Evolutionary conservation across 345 rosid species (phyloP).

Genomic region (Hypericum perforatum): DNA sequence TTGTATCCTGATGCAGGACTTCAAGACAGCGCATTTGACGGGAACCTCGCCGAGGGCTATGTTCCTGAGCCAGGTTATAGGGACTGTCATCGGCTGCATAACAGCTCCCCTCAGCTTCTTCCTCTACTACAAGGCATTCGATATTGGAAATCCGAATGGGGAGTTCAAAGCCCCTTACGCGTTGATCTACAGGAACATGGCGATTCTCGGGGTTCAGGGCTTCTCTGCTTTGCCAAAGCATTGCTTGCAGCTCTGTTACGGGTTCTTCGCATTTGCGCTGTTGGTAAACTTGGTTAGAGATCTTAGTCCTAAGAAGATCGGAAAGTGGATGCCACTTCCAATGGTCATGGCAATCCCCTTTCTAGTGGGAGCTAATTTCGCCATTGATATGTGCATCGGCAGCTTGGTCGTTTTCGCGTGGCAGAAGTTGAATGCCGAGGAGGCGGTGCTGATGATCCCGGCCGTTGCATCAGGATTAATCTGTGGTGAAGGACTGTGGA

Average conservation of each 20-base stretch:
- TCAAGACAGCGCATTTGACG: conserved; percentile 71
- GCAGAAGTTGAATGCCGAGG: too few relatives aligned
- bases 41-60: conserved; percentile 78
- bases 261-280: conserved; percentile 38
- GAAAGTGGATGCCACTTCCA: too few relatives aligned
- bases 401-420: too few relatives aligned
- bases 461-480: too few relatives aligned
- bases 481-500: too few relatives aligned
- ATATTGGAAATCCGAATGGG: conserved; percentile 80
- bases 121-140: conserved; percentile 75
- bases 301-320: too few relatives aligned
- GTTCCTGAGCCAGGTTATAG: conserved; percentile 75
- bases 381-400: too few relatives aligned
- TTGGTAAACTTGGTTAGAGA: conserved; percentile 54
- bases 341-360: too few relatives aligned
- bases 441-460: too few relatives aligned
- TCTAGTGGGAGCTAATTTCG: too few relatives aligned
- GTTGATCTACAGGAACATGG: conserved; percentile 84
- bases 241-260: conserved; percentile 24
- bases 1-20: background rate
- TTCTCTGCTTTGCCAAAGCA: conserved; percentile 13
- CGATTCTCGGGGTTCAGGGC: background rate
- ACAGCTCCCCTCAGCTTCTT: conserved; percentile 77
- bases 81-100: conserved; percentile 65
- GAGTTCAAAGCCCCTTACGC: conserved; percentile 91